Conservation (phyloP, 2,329 filamentous ascomycete genomes). For the Monilinia polystroma region DNA sequence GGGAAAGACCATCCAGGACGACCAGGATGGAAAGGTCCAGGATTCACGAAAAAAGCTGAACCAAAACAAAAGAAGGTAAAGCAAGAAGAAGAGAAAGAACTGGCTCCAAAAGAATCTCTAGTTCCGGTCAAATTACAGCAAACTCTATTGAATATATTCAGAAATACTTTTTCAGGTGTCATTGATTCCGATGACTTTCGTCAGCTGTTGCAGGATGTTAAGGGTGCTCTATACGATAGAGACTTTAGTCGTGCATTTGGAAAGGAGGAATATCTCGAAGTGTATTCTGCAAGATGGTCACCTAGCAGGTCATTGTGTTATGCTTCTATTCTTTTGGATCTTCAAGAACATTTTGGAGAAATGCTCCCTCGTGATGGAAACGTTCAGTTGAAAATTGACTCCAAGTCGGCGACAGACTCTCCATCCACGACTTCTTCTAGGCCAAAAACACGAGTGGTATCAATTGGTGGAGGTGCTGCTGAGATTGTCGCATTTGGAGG, state of each 20-base stretch:
- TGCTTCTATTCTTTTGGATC: conserved; percentile 47
- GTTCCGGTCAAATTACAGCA: conserved; percentile 61
- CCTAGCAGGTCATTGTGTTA: conserved; percentile 83
- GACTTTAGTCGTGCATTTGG: conserved; percentile 83
- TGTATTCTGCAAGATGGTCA: conserved; percentile 90
- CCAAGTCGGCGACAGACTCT: not conserved
- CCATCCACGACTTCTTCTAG: conserved; percentile 2
- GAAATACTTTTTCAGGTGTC: conserved; percentile 56
- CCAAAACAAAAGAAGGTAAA: conserved; percentile 22
- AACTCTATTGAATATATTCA: conserved; percentile 71
- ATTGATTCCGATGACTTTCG: conserved; percentile 51
- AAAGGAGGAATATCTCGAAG: conserved; percentile 66
- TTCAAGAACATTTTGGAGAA: conserved; percentile 15
- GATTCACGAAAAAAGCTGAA: conserved; percentile 33
- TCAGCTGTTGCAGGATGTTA: conserved; percentile 72
- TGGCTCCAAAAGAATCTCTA: conserved; percentile 19
- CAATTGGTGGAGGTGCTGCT: conserved; percentile 52
- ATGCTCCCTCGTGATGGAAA: conserved; percentile 18
- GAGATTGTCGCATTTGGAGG: conserved; percentile 64
- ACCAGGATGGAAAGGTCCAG: conserved; percentile 37
- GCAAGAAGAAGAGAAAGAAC: conserved; percentile 20
- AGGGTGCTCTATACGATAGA: conserved; percentile 79
- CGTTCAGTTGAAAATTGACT: not conserved
- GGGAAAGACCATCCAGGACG: conserved; percentile 30
- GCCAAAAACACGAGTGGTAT: conserved; percentile 28